Evolutionary conservation across 139 green algal genomes (phyloP).

Genomic region (Dunaliella primolecta): DNA sequence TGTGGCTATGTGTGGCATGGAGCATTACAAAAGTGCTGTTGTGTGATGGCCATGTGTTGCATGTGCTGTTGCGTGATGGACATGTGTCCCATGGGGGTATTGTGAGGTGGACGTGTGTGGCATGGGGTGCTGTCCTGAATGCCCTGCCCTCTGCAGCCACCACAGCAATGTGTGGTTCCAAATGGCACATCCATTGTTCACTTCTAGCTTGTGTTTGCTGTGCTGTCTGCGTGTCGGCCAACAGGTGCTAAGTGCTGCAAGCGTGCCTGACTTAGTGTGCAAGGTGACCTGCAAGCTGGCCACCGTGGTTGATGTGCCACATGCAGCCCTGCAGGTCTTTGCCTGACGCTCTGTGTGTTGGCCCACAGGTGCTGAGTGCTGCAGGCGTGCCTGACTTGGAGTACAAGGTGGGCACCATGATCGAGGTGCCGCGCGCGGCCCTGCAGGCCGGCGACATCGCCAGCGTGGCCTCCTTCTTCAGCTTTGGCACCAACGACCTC

Average conservation of each 20-base stretch:
- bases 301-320: not conserved
- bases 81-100: too few relatives aligned
- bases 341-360: not conserved
- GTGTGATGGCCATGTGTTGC: too few relatives aligned
- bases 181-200: too few relatives aligned
- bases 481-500: conserved; percentile 92
- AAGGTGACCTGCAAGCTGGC: not conserved
- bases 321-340: not conserved
- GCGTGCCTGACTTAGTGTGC: not conserved
- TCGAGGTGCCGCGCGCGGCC: conserved; percentile 84
- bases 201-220: too few relatives aligned
- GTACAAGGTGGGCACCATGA: conserved; percentile 83
- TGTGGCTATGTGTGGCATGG: too few relatives aligned
- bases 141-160: too few relatives aligned
- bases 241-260: not conserved
- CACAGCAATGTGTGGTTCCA: too few relatives aligned
- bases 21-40: too few relatives aligned
- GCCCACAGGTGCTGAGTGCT: not conserved
- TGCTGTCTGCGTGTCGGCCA: too few relatives aligned
- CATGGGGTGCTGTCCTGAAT: too few relatives aligned
- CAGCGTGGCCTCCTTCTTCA: conserved; percentile 85
- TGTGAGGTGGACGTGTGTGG: too few relatives aligned
- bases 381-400: not conserved
- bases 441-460: conserved; percentile 78
- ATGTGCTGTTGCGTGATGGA: too few relatives aligned